Base-by-base conservation (phyloP, 2,329 filamentous ascomycete genomes). In the Aspergillus ochraceus region DNA sequence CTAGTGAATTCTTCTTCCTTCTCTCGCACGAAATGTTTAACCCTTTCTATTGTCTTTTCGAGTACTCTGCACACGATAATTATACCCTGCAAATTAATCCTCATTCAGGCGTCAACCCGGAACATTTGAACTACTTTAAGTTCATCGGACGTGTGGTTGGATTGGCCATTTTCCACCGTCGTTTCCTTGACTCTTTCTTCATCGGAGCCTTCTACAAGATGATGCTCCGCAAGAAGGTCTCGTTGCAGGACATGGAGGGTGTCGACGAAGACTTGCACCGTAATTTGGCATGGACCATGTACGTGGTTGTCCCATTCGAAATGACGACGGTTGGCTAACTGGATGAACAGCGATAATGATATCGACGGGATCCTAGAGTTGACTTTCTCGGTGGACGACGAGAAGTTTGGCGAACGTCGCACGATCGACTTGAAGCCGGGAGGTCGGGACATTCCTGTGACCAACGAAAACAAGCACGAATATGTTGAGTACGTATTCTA, bases 11-110 rank as follows among this genome's bases (percentile, higher is more conserved):
- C 83, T 99, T 99, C 84, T 99, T 99, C 87, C 83, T 99, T 46
- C 86, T 99, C 57, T 98, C 94, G 17, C 95, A 99, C 80, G 95
- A 99, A 82, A 99, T 99, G 95, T 99, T 99, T 82, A 99, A 99
- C 77, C 95, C 95, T 32, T 99, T 99, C 81, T 99, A 99, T 82
- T 99, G 95, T 76, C 84, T 99, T 56, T 99, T 99, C 82, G 95
- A 99, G 80, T 99, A 99, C 79, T 98, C 95, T 26, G 95, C 95
- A 45, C 95, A 99, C 82, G 95, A 99, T 86, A 99, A 99, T 81
- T 99, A 99, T 81, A 99, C 95, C 30, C 89, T 99, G 57, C 95
- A 99, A 80, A 99, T 99, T 82, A 99, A 99, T 81, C 95, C 95
- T 50, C 95, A 99, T 78, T 99, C 95, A 20, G 95, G 95, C 65